These are phyloP conservation scores for Fusarium sp. DNA, from an alignment of 2,329 filamentous ascomycete species.

Conservation along the genomic window DNA sequence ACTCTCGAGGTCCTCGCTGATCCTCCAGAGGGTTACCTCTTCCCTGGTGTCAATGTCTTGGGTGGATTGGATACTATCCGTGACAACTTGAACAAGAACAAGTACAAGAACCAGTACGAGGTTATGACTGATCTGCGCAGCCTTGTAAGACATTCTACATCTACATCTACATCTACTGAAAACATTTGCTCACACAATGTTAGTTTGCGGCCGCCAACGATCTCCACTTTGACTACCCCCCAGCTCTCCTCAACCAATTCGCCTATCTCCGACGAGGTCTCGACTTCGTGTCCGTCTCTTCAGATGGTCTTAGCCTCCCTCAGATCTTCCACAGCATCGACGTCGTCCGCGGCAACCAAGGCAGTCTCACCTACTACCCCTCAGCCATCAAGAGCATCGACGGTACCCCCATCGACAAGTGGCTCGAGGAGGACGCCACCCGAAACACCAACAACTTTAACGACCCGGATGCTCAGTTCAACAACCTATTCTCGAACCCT, in stretches of 20 bases:
- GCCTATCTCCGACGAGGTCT: slow-evolving; percentile 25
- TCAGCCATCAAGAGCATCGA: slow-evolving; percentile 39
- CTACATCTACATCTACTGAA: fast-evolving
- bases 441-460: slow-evolving; percentile 21
- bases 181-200: background rate
- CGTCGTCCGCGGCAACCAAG: slow-evolving; percentile 21
- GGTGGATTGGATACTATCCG: slow-evolving; percentile 33
- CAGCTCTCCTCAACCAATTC: slow-evolving; percentile 36
- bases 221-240: slow-evolving; percentile 39
- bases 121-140: slow-evolving; percentile 38
- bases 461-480: slow-evolving; percentile 41
- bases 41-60: slow-evolving; percentile 36
- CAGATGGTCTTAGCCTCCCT: slow-evolving; percentile 26
- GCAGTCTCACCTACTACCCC: slow-evolving; percentile 29
- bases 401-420: slow-evolving; percentile 29
- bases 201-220: slow-evolving; percentile 38
- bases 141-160: slow-evolving; percentile 30
- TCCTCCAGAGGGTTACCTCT: slow-evolving; percentile 38
- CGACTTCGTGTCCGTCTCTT: slow-evolving; percentile 30
- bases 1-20: slow-evolving; percentile 37
- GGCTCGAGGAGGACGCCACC: slow-evolving; percentile 39
- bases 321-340: slow-evolving; percentile 34
- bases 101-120: slow-evolving; percentile 37
- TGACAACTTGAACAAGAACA: slow-evolving; percentile 22
- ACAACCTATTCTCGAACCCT: slow-evolving; percentile 29